These are phyloP conservation scores for Sapria himalayana DNA, from an alignment of 345 rosid species.

Conservation along the genomic window DNA sequence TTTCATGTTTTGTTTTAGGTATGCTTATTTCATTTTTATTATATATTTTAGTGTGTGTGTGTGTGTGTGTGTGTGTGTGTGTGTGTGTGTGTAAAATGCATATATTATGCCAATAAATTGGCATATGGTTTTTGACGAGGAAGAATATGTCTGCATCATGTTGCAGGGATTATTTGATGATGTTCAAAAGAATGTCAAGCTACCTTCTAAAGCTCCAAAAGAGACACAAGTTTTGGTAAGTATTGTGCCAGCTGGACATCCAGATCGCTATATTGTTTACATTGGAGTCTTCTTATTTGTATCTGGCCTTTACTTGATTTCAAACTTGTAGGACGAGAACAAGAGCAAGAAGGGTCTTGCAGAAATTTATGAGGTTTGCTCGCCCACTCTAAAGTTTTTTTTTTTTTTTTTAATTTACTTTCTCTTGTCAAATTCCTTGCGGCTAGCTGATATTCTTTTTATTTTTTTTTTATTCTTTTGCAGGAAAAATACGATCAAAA, in stretches of 20 bases:
- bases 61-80: too few relatives aligned
- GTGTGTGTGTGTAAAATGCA: too few relatives aligned
- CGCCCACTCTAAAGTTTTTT: too few relatives aligned
- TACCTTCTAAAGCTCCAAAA: constrained; percentile 44
- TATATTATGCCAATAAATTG: too few relatives aligned
- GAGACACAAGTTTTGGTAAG: constrained; percentile 57
- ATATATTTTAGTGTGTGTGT: too few relatives aligned
- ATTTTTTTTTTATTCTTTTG: constrained; percentile 10
- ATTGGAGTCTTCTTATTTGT: too few relatives aligned
- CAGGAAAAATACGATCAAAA: constrained; percentile 71
- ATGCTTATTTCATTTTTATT: too few relatives aligned
- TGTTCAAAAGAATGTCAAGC: constrained; percentile 25
- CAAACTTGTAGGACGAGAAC: constrained; percentile 54
- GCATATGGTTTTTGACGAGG: too few relatives aligned
- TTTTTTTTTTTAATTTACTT: background rate
- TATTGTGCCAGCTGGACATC: background rate
- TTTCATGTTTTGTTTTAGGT: too few relatives aligned
- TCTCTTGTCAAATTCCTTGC: background rate
- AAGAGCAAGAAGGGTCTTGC: constrained; percentile 94
- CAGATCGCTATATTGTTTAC: too few relatives aligned
- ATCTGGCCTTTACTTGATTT: constrained; percentile 3
- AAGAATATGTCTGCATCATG: too few relatives aligned
- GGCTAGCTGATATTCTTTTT: background rate
- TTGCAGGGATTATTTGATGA: constrained; percentile 59
- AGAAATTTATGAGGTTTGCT: constrained; percentile 85